phyloP scores from a whole-genome alignment of 768 basidiomycete genomes.

The Cubamyces sp. region DNA sequence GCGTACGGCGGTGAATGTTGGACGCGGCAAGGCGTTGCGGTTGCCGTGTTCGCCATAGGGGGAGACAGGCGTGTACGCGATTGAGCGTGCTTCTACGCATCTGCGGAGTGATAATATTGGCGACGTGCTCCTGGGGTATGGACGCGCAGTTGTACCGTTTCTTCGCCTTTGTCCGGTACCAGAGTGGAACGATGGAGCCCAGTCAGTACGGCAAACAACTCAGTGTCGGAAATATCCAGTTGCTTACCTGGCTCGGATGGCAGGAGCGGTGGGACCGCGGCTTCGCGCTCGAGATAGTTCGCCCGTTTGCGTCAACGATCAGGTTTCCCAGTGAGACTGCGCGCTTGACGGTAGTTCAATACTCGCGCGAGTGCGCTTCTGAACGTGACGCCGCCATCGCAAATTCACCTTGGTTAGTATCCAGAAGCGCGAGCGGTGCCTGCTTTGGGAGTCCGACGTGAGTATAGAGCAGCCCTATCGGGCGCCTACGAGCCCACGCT shows the following conservation, averaged over 20 bases:
- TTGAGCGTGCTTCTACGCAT: neutral
- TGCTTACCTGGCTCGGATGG: neutral
- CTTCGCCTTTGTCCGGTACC: neutral
- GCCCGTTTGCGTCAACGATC: neutral
- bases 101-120: neutral
- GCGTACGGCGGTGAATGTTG: neutral
- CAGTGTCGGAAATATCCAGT: neutral
- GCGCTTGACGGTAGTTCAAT: too few species aligned
- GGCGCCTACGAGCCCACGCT: neutral
- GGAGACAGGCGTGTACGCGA: neutral
- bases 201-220: neutral
- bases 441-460: neutral
- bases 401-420: too few species aligned
- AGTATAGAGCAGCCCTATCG: neutral
- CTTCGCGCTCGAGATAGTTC: neutral
- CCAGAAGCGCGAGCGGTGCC: neutral
- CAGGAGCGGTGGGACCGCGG: neutral
- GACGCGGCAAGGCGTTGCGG: conserved; percentile 12
- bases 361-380: too few species aligned
- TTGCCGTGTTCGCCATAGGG: conserved; percentile 2
- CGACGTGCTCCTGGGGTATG: neutral
- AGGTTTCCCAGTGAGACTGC: too few species aligned
- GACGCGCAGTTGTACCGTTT: neutral
- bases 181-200: neutral
- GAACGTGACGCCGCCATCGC: too few species aligned